Evolutionary conservation across 2,329 filamentous ascomycete genomes (phyloP).

Genomic region (Cordyceps cateniannulata): DNA sequence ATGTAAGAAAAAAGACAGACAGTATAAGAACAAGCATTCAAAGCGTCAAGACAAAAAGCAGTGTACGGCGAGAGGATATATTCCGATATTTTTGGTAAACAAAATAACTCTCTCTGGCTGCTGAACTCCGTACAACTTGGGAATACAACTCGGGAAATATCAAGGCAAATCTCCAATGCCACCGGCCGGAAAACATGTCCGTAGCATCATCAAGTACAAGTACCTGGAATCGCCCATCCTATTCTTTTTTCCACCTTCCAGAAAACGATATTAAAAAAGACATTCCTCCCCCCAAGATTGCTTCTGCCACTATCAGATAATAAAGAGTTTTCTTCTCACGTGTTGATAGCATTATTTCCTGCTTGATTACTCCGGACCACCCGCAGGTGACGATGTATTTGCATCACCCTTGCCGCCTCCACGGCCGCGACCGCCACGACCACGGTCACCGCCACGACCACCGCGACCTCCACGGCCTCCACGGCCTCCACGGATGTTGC

Average conservation of each 20-base stretch:
- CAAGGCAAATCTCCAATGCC: constrained; percentile 13
- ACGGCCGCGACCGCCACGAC: constrained; percentile 48
- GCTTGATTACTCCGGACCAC: constrained; percentile 31
- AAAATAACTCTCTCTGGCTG: constrained; percentile 13
- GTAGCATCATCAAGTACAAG: constrained; percentile 12
- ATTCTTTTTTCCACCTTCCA: constrained; percentile 8
- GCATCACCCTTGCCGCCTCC: constrained; percentile 54
- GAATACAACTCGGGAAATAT: constrained; percentile 9
- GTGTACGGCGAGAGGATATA: neutral
- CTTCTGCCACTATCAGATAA: constrained; percentile 3
- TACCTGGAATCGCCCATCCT: constrained; percentile 11
- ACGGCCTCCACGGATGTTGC: constrained; percentile 48
- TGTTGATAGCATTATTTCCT: neutral
- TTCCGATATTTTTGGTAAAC: constrained; percentile 11
- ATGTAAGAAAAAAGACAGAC: neutral
- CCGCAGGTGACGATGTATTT: constrained; percentile 47
- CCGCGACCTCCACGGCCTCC: constrained; percentile 49
- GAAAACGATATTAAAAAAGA: constrained; percentile 1
- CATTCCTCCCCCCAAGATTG: neutral
- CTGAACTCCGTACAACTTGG: constrained; percentile 13
- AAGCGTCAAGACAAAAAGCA: neutral
- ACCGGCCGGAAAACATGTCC: constrained; percentile 1
- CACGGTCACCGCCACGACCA: constrained; percentile 52
- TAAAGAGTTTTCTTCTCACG: neutral
- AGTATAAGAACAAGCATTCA: neutral